Conservation (phyloP, 495 filamentous ascomycete genomes). For the Lentithecium fluviatile region DNA sequence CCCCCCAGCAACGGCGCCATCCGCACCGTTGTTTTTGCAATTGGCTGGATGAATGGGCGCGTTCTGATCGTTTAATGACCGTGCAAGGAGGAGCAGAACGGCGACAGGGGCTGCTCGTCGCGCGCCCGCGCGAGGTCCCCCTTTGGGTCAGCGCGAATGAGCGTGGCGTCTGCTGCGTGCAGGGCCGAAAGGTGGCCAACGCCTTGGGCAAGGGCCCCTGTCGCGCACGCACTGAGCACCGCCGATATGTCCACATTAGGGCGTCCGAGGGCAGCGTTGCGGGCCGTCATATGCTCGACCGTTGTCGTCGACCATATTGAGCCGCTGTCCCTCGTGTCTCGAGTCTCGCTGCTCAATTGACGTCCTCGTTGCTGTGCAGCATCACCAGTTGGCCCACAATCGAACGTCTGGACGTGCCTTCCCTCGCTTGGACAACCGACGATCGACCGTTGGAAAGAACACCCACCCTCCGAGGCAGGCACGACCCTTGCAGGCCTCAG, state of each 20-base stretch:
- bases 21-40: background rate
- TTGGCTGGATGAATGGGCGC: slow-evolving; percentile 21
- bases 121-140: slow-evolving; percentile 12
- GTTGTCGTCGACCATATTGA: slow-evolving; percentile 20
- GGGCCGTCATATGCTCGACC: slow-evolving; percentile 15
- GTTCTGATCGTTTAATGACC: slow-evolving; percentile 14
- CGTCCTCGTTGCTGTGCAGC: background rate
- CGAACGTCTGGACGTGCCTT: background rate
- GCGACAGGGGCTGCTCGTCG: background rate
- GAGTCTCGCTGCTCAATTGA: background rate
- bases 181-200: slow-evolving; percentile 5
- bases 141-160: slow-evolving; percentile 1
- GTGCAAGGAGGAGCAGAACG: slow-evolving; percentile 20
- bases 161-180: slow-evolving; percentile 8
- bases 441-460: slow-evolving; percentile 3
- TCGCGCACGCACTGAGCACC: background rate
- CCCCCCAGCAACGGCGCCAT: slow-evolving; percentile 8
- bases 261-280: slow-evolving; percentile 3
- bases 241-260: slow-evolving; percentile 18
- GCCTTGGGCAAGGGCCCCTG: slow-evolving; percentile 3
- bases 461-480: slow-evolving; percentile 4
- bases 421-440: slow-evolving; percentile 5
- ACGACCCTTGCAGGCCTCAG: slow-evolving; percentile 19
- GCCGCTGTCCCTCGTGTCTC: background rate
- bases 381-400: no score